Conservation (phyloP, 257 asterid genomes). For the Fraxinus pennsylvanica region DNA sequence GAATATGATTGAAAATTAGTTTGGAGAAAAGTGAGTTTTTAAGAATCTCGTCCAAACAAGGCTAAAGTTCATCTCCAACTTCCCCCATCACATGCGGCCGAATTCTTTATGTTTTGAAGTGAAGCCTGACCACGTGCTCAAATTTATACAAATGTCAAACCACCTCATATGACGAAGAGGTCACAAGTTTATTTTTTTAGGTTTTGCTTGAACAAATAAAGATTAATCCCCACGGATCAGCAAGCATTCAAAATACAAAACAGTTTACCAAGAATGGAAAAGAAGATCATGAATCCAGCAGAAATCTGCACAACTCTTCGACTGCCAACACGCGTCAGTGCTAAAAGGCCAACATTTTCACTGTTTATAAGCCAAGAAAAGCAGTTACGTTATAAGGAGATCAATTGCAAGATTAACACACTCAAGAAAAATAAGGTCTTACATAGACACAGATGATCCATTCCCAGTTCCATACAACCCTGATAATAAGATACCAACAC, state of each 20-base stretch:
- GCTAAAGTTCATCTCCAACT: no score
- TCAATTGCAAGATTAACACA: background rate
- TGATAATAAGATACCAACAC: slow-evolving; percentile 74
- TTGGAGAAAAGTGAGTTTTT: no score
- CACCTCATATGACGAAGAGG: no score
- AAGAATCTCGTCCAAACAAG: no score
- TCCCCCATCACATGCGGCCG: no score
- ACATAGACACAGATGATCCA: slow-evolving; percentile 93
- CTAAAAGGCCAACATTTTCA: slow-evolving; percentile 90
- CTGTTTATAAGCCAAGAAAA: slow-evolving; percentile 36
- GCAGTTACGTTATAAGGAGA: background rate
- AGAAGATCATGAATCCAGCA: slow-evolving; percentile 96
- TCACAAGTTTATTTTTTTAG: no score
- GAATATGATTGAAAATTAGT: no score
- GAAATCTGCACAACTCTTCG: slow-evolving; percentile 93
- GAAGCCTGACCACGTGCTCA: no score
- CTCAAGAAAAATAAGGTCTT: slow-evolving; percentile 30
- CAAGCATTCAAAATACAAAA: background rate
- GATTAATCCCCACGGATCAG: background rate
- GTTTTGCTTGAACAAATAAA: no score
- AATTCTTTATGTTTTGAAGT: no score
- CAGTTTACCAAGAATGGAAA: slow-evolving; percentile 73
- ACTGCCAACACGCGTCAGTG: slow-evolving; percentile 89
- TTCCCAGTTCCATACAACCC: slow-evolving; percentile 79
- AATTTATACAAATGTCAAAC: no score